Conservation (phyloP, 768 basidiomycete genomes). For the Pisolithus sp. region DNA sequence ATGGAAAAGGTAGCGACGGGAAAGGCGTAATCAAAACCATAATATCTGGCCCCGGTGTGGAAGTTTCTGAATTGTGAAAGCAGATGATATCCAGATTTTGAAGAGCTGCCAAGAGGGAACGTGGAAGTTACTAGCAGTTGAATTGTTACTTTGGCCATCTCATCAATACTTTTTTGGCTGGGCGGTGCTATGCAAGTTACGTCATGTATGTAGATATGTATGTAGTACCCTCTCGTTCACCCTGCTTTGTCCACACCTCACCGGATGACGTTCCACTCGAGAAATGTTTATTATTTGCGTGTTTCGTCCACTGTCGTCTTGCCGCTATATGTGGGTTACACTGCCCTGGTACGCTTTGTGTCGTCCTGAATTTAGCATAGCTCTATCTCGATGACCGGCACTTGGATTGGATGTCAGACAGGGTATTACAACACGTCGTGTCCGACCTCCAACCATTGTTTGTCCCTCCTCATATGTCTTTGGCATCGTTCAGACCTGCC, state of each 20-base stretch:
- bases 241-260: not conserved
- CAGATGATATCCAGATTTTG: no score
- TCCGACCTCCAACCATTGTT: conserved; percentile 71
- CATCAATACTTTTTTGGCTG: not conserved
- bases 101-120: no score
- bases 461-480: conserved; percentile 9
- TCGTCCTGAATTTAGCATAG: conserved; percentile 28
- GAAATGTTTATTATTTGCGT: conserved; percentile 80
- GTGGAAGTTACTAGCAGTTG: not conserved
- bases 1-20: conserved; percentile 80
- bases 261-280: conserved; percentile 57
- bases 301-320: conserved; percentile 66
- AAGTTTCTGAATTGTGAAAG: conserved; percentile 34
- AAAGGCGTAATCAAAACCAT: conserved; percentile 86
- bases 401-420: conserved; percentile 86
- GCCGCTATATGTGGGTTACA: conserved; percentile 64
- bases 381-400: conserved; percentile 87
- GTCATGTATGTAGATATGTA: no score
- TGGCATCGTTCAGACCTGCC: not conserved
- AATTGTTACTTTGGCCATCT: not conserved
- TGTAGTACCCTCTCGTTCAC: no score
- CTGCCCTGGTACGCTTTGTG: not conserved
- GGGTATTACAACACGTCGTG: conserved; percentile 71
- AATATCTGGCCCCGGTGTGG: conserved; percentile 73
- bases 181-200: not conserved